Conservation (phyloP, 768 basidiomycete genomes). For the Naganishia friedmannii region DNA sequence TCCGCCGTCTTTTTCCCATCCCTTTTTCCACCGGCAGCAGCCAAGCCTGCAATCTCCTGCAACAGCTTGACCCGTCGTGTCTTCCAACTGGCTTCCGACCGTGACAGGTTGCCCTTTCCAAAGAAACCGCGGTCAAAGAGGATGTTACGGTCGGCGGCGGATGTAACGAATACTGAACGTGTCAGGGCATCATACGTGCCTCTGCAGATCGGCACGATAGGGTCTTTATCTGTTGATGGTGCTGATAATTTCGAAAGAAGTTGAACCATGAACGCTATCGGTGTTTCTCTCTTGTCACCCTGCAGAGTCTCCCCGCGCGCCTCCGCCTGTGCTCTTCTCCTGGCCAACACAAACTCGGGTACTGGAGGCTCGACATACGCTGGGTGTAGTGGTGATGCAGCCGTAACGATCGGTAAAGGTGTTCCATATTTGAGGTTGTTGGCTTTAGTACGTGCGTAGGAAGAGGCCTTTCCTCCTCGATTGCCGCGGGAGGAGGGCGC, state of each 20-base stretch:
- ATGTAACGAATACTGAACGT: constrained; percentile 81
- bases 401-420: constrained; percentile 44
- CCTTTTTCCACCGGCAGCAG: constrained; percentile 15
- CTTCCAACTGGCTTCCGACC: constrained; percentile 94
- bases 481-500: constrained; percentile 9
- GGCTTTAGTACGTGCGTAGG: constrained; percentile 17
- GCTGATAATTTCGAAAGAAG: constrained; percentile 56
- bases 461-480: constrained; percentile 12
- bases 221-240: constrained; percentile 57
- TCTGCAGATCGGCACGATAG: constrained; percentile 70
- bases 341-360: constrained; percentile 11
- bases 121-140: constrained; percentile 93
- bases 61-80: constrained; percentile 70
- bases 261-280: constrained; percentile 47
- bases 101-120: constrained; percentile 89
- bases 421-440: constrained; percentile 47
- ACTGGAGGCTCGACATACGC: constrained; percentile 25
- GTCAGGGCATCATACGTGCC: constrained; percentile 75
- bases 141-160: constrained; percentile 62
- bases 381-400: constrained; percentile 33
- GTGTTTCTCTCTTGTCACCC: constrained; percentile 3
- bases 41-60: constrained; percentile 45
- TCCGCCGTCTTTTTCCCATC: constrained; percentile 63
- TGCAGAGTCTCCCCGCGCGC: constrained; percentile 4
- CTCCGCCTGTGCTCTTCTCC: constrained; percentile 19